Base-by-base conservation (phyloP, 1,284 basidiomycete genomes). In the Peniophora sp. region DNA sequence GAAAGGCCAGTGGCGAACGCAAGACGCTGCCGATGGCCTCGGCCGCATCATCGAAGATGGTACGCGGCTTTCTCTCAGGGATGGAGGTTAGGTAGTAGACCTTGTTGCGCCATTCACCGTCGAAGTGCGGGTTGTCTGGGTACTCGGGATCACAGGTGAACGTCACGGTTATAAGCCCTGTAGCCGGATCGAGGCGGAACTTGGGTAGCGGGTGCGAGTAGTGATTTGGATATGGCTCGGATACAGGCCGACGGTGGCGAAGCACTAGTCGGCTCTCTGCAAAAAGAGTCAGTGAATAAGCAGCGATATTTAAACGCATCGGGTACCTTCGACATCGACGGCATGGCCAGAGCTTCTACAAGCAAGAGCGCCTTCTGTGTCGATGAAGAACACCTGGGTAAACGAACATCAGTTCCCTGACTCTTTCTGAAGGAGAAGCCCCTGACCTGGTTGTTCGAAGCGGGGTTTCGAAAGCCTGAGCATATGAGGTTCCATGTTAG, bases 311-410 rank as follows among this genome's bases (percentile, higher is more conserved):
- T 3, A 18, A 24, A 59, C 35, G 12, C 12, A 35, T 17, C 56
- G n/a, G n/a, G 39, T 64, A 85, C 87, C 75, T 72, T 89, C 78
- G 34, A 90, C 64, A 60, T 91, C 88, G 42, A 91, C 69, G 9
- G 87, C 88, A 67, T 90, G 88, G 1, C 88, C 88, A n/a, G 86
- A 79, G 9, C 78, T 75, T 56, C 83, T 76, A 5, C 85, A 88
- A 61, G 85, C 90, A 39, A 91, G 64, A 11, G 79, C 79, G 17
- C 88, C 88, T 11, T 78, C 75, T 3, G 77, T 75, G 63, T 91
- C 88, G 48, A 90, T 77, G 68, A 86, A 91, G 67, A 89, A 90
- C 18, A 91, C 83, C 85, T 85, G 50, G 47, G 34, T 49, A 9
- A 37, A 34, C 37, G 24, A 6, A 32, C 12, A 32, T 32, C 12